These are phyloP conservation scores for Panaeolus cyanescens DNA, from an alignment of 768 basidiomycete species.

Conservation along the genomic window DNA sequence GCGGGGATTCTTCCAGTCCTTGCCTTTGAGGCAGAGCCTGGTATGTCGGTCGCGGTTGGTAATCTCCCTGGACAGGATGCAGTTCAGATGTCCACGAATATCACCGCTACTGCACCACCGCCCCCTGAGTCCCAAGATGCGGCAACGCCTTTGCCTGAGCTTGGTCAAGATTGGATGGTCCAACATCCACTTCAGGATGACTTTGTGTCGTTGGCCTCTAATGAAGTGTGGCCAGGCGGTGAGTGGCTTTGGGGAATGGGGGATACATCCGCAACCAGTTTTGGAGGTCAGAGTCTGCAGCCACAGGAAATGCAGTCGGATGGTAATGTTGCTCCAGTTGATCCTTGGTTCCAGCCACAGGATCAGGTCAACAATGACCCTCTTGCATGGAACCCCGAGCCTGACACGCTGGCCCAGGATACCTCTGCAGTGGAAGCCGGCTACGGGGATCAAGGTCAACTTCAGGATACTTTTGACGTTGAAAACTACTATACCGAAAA, in stretches of 20 bases:
- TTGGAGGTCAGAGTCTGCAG: not conserved
- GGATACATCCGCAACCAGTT: not conserved
- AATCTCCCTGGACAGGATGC: not conserved
- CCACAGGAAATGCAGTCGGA: not conserved
- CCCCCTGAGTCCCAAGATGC: not conserved
- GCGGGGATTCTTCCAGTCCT: not conserved
- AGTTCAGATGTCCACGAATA: not conserved
- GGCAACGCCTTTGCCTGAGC: not conserved
- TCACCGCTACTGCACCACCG: not conserved
- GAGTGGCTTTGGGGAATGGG: not conserved
- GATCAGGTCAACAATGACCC: not conserved
- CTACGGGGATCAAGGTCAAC: not conserved
- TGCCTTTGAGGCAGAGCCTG: not conserved
- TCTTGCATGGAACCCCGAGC: not conserved
- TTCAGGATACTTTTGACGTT: not conserved
- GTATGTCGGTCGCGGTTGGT: not conserved
- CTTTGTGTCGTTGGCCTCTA: not conserved
- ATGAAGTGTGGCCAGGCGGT: not conserved
- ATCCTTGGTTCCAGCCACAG: not conserved
- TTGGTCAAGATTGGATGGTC: not conserved
- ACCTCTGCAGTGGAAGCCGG: not conserved
- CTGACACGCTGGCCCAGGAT: not conserved
- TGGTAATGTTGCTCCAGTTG: not conserved
- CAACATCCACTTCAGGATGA: not conserved
- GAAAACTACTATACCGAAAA: not conserved